These are phyloP conservation scores for Microcyclospora tardicrescens DNA, from an alignment of 2,329 filamentous ascomycete species.

Conservation along the genomic window DNA sequence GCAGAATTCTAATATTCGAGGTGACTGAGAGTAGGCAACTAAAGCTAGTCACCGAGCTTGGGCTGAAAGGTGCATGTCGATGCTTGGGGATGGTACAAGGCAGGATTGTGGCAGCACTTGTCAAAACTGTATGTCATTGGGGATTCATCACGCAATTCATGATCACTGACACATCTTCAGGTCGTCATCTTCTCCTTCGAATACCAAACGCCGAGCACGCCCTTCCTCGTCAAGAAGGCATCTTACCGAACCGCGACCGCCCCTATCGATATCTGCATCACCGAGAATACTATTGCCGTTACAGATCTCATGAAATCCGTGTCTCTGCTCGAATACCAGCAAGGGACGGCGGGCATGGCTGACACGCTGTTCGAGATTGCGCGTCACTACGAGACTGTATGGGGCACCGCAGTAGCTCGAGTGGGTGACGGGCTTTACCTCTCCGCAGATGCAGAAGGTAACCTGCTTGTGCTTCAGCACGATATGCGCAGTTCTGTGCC, in stretches of 20 bases:
- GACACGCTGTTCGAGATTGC: conserved; percentile 60
- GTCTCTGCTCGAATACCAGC: conserved; percentile 59
- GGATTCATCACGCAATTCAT: neutral
- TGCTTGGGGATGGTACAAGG: conserved; percentile 62
- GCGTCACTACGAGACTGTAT: conserved; percentile 67
- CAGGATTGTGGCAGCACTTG: conserved; percentile 72
- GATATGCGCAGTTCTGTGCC: conserved; percentile 60
- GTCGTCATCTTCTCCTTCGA: conserved; percentile 48
- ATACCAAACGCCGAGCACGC: conserved; percentile 40
- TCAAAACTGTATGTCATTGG: conserved; percentile 57
- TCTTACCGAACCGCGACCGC: conserved; percentile 72
- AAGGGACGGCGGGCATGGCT: conserved; percentile 38
- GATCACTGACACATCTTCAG: conserved; percentile 22
- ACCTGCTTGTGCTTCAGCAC: conserved; percentile 65
- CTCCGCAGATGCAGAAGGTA: conserved; percentile 75
- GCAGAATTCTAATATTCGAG: conserved; percentile 74
- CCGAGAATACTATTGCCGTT: conserved; percentile 64
- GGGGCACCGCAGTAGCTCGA: conserved; percentile 66
- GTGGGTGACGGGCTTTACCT: conserved; percentile 65
- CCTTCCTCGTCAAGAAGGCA: conserved; percentile 53
- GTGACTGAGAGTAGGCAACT: conserved; percentile 62
- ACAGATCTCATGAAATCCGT: conserved; percentile 92
- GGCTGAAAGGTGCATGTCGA: conserved; percentile 68
- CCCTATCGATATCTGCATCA: conserved; percentile 67
- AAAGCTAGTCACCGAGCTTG: conserved; percentile 55